A percentile compares a stretch with the other conserved stretches of the same genome.
Conservation (phyloP, 331 rosid species). For the Malus hybrid region DNA sequence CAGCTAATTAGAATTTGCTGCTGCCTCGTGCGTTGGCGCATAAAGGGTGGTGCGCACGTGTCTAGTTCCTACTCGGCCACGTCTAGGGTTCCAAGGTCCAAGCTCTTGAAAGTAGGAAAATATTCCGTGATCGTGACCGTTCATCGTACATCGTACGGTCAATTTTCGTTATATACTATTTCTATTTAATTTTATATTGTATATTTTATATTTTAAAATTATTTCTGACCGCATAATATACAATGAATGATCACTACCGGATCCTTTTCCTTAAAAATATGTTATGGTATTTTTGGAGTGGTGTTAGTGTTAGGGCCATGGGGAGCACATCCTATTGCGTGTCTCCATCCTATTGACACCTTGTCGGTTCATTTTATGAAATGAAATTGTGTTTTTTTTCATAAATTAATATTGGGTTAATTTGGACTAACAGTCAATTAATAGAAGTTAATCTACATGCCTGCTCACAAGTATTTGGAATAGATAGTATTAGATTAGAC, state of each 20-base stretch:
- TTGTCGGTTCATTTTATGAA: constrained; percentile 3
- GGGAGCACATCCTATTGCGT: constrained; percentile 41
- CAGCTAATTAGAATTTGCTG: neutral
- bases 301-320: constrained; percentile 20
- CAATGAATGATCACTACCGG: too few relatives aligned
- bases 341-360: constrained; percentile 4
- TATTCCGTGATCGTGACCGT: too few relatives aligned
- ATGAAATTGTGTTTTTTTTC: too few relatives aligned
- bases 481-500: neutral
- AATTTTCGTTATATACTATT: too few relatives aligned
- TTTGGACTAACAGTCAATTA: too few relatives aligned
- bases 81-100: neutral
- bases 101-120: neutral
- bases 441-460: too few relatives aligned
- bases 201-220: too few relatives aligned
- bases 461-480: neutral
- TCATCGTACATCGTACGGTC: too few relatives aligned
- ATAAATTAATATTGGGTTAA: too few relatives aligned
- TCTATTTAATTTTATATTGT: too few relatives aligned
- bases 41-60: neutral
- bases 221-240: too few relatives aligned
- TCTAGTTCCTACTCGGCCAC: neutral
- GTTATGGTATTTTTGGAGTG: constrained; percentile 8
- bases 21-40: constrained; percentile 19
- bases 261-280: too few relatives aligned